phyloP scores from a whole-genome alignment of 768 basidiomycete species.

The Tricholoma sp. region DNA sequence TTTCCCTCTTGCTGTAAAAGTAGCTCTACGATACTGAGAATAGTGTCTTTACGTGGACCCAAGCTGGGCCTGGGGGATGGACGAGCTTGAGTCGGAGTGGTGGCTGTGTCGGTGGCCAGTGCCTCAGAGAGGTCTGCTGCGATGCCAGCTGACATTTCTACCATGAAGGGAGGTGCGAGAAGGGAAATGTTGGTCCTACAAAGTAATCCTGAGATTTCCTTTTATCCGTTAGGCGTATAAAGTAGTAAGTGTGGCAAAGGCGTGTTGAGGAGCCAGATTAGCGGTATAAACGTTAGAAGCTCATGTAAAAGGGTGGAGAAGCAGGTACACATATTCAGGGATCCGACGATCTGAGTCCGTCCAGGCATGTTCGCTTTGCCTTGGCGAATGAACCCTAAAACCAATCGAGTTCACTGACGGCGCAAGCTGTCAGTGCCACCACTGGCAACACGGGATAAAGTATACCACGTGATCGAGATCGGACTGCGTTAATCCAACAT shows the following conservation, averaged over 20 bases:
- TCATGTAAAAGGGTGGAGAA: conserved; percentile 5
- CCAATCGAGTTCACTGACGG: neutral
- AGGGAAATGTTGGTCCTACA: neutral
- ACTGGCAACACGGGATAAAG: too few species aligned
- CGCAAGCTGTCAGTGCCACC: too few species aligned
- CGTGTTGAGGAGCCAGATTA: conserved; percentile 15
- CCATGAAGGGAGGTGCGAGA: neutral
- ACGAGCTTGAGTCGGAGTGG: conserved; percentile 20
- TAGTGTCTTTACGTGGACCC: conserved; percentile 36
- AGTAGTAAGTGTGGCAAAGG: conserved; percentile 10
- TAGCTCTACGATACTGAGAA: conserved; percentile 48
- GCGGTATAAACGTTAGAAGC: neutral
- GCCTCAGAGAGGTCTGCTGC: conserved; percentile 15
- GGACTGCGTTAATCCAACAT: neutral
- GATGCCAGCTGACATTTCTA: conserved; percentile 16
- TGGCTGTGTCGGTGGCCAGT: conserved; percentile 12
- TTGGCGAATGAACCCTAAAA: neutral
- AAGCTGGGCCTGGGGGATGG: conserved; percentile 23
- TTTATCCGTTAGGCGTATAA: conserved; percentile 1
- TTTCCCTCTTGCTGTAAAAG: conserved; percentile 34
- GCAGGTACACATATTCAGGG: neutral
- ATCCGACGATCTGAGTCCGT: neutral
- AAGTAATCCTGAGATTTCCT: conserved; percentile 2
- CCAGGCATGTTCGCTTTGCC: conserved; percentile 1
- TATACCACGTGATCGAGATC: conserved; percentile 3